Conservation (phyloP, 1,284 basidiomycete species). For the Veloboletus limbatus region DNA sequence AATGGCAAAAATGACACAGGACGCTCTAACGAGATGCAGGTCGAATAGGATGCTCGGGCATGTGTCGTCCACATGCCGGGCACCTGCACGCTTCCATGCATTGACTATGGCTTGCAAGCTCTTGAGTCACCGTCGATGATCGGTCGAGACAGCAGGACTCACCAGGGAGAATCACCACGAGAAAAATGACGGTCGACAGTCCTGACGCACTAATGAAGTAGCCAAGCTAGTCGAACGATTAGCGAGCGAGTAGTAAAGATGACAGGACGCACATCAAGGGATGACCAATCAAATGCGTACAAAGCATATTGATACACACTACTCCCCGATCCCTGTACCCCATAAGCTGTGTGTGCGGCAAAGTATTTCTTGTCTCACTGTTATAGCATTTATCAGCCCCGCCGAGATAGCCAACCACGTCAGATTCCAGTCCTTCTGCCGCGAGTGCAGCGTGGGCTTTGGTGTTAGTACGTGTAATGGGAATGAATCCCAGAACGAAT, state of each 20-base stretch:
- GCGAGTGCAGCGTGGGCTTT: not conserved
- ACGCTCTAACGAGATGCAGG: constrained; percentile 1
- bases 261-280: not conserved
- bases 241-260: not conserved
- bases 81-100: not conserved
- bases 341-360: not conserved
- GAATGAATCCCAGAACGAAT: constrained; percentile 9
- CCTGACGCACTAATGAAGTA: constrained; percentile 7
- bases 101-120: not conserved
- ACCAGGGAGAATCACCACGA: not conserved
- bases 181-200: constrained; percentile 4
- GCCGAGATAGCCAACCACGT: constrained; percentile 4
- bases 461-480: constrained; percentile 6
- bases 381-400: constrained; percentile 3
- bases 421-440: constrained; percentile 7
- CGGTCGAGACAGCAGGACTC: not conserved
- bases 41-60: too few relatives aligned
- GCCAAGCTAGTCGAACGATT: not conserved
- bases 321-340: not conserved
- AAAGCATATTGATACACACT: constrained; percentile 7
- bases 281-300: constrained; percentile 3
- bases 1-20: not conserved
- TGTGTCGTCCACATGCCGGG: too few relatives aligned
- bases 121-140: not conserved
- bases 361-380: not conserved